A percentile compares a stretch with the other conserved stretches of the same genome.
Conservation (phyloP, 2,329 filamentous ascomycete species). For the Ophiostoma triangulosporum region DNA sequence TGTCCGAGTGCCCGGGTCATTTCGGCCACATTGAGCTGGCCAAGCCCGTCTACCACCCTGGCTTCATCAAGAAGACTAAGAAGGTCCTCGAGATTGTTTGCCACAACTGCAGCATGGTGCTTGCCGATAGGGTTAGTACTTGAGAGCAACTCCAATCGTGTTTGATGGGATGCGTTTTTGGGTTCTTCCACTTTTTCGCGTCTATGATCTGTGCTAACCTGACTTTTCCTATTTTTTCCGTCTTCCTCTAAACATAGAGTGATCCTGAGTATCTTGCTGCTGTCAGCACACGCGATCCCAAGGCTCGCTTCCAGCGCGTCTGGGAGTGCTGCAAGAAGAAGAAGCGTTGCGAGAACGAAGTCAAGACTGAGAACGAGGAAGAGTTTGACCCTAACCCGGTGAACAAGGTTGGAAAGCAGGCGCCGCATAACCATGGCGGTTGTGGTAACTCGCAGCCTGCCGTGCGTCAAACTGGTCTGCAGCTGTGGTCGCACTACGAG, state of each 20-base stretch:
- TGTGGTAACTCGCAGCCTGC: constrained; percentile 86
- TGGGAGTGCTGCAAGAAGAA: constrained; percentile 89
- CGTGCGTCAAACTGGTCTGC: constrained; percentile 75
- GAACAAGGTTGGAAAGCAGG: constrained; percentile 26
- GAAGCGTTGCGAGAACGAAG: constrained; percentile 68
- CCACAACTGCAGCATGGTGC: constrained; percentile 95
- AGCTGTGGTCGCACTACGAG: constrained; percentile 67
- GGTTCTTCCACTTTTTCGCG: constrained; percentile 24
- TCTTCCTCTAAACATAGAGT: constrained; percentile 37
- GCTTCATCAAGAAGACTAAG: constrained; percentile 98
- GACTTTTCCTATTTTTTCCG: constrained; percentile 21
- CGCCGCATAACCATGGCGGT: constrained; percentile 59
- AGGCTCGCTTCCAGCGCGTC: constrained; percentile 83
- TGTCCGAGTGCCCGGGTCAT: constrained; percentile 92
- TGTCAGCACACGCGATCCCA: constrained; percentile 76
- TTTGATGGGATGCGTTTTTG: constrained; percentile 21
- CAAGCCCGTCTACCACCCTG: constrained; percentile 85
- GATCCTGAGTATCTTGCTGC: constrained; percentile 75
- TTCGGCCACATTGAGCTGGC: constrained; percentile 98
- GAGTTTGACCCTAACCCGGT: constrained; percentile 44
- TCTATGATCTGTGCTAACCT: constrained; percentile 43
- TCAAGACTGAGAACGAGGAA: constrained; percentile 45
- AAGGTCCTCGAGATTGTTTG: constrained; percentile 98
- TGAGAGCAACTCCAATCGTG: constrained; percentile 14
- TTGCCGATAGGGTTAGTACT: constrained; percentile 94